These are phyloP conservation scores for Trichosporon sp. DNA, from an alignment of 1,284 basidiomycete genomes.

Conservation along the genomic window DNA sequence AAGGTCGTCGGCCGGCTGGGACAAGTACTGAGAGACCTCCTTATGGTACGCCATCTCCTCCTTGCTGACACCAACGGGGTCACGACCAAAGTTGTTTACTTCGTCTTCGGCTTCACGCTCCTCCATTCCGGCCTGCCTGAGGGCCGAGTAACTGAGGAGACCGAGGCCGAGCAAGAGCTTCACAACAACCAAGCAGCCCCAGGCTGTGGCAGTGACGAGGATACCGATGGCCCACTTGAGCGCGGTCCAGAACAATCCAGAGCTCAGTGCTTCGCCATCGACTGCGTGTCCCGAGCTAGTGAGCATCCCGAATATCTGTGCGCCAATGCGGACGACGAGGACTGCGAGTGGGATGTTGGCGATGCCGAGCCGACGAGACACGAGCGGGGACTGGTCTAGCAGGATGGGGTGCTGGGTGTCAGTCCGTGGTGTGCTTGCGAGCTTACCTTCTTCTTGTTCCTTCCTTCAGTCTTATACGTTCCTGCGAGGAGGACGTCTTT, in stretches of 20 bases:
- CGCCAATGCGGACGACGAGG: constrained; percentile 78
- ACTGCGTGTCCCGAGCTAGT: constrained; percentile 49
- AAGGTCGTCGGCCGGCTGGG: constrained; percentile 65
- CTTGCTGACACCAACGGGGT: constrained; percentile 78
- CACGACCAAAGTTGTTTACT: constrained; percentile 77
- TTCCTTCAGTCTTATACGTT: constrained; percentile 15
- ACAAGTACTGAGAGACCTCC: constrained; percentile 66
- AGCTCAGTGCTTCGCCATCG: constrained; percentile 19
- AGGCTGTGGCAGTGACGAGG: constrained; percentile 64
- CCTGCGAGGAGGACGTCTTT: constrained; percentile 84
- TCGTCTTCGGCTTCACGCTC: constrained; percentile 63
- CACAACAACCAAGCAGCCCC: constrained; percentile 76
- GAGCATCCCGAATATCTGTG: constrained; percentile 68
- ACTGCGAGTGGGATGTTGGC: constrained; percentile 88
- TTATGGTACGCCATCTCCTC: constrained; percentile 82
- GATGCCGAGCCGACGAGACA: constrained; percentile 89
- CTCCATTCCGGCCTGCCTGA: constrained; percentile 69
- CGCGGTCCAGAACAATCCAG: constrained; percentile 50
- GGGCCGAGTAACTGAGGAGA: constrained; percentile 74
- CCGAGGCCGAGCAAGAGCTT: constrained; percentile 86
- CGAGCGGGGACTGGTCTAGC: constrained; percentile 91
- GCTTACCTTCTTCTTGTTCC: constrained; percentile 58
- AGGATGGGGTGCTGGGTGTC: constrained; percentile 62
- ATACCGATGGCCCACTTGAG: constrained; percentile 60
- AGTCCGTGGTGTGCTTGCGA: not conserved